These are phyloP conservation scores for Aspergillus sp. DNA, from an alignment of 2,329 filamentous ascomycete genomes.

Conservation along the genomic window DNA sequence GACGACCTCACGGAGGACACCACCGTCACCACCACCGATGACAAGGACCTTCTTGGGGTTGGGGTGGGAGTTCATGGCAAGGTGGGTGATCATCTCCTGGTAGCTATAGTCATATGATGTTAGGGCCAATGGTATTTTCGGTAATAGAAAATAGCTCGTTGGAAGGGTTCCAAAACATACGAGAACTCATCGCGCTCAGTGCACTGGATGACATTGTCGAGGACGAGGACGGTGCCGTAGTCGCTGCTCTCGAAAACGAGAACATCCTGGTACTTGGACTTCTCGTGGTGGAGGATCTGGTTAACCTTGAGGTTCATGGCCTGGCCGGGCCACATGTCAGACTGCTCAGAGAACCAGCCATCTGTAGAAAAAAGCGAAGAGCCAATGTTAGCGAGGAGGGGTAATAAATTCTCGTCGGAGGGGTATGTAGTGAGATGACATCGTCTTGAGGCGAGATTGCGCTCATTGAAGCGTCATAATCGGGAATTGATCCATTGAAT, in stretches of 20 bases:
- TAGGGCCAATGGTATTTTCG: neutral
- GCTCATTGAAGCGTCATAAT: neutral
- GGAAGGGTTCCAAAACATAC: constrained; percentile 43
- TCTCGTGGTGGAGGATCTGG: constrained; percentile 97
- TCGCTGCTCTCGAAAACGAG: constrained; percentile 98
- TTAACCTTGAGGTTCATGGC: constrained; percentile 98
- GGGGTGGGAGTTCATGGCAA: constrained; percentile 98
- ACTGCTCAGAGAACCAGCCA: constrained; percentile 99
- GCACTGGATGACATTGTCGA: constrained; percentile 99
- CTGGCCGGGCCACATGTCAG: constrained; percentile 98
- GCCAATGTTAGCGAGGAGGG: constrained; percentile 7
- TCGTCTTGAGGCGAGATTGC: neutral
- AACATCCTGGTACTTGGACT: constrained; percentile 98
- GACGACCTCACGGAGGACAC: constrained; percentile 96
- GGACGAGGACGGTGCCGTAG: constrained; percentile 91
- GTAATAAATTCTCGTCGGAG: neutral
- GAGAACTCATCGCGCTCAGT: constrained; percentile 99
- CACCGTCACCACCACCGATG: constrained; percentile 95
- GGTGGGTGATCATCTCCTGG: constrained; percentile 99
- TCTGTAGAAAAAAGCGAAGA: constrained; percentile 56
- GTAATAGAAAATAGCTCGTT: neutral
- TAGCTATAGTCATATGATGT: constrained; percentile 53
- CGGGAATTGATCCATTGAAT: constrained; percentile 5
- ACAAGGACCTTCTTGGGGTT: constrained; percentile 98
- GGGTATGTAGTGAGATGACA: neutral